A percentile compares a stretch with the other conserved stretches of the same genome.
Evolutionary conservation across 192 early-diverging fungal species (phyloP).

Genomic region (Coemansia sp.): DNA sequence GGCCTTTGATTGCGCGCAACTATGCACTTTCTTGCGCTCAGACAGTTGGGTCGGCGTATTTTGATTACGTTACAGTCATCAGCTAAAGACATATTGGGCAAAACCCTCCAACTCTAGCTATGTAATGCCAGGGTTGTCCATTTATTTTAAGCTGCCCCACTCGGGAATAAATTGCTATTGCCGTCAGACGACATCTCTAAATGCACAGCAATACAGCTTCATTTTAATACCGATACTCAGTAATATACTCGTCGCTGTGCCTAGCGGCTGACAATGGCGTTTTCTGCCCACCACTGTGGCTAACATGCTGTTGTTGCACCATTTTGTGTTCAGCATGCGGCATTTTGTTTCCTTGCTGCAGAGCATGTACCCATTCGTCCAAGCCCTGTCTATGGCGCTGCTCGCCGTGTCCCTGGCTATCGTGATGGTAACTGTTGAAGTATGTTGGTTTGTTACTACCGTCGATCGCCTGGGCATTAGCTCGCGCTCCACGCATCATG

Average conservation of each 20-base stretch:
- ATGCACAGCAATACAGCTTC: no score
- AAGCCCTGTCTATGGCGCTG: slow-evolving; percentile 44
- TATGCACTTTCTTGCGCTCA: not conserved
- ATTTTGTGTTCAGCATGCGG: slow-evolving; percentile 44
- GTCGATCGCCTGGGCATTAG: slow-evolving; percentile 35
- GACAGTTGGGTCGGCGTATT: no score
- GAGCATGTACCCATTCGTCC: slow-evolving; percentile 46
- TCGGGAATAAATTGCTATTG: no score
- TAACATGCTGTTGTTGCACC: slow-evolving; percentile 36
- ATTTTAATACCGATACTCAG: slow-evolving; percentile 38
- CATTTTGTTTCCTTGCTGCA: slow-evolving; percentile 12
- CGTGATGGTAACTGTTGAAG: slow-evolving; percentile 33
- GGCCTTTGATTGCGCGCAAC: no score
- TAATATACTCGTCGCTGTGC: slow-evolving; percentile 24
- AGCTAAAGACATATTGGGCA: no score
- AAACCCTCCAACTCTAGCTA: no score
- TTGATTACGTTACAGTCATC: no score
- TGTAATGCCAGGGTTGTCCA: no score
- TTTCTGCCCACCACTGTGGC: slow-evolving; percentile 37
- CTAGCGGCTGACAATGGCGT: slow-evolving; percentile 52
- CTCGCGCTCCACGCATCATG: not conserved
- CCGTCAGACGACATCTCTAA: no score
- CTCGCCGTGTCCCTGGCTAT: slow-evolving; percentile 31
- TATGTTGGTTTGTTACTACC: slow-evolving; percentile 30
- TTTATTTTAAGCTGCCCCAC: no score